Percentiles rank a stretch among this genome's conserved stretches.
Evolutionary conservation across 1,284 basidiomycete genomes (phyloP).

Genomic region (Sparassis latifolia): DNA sequence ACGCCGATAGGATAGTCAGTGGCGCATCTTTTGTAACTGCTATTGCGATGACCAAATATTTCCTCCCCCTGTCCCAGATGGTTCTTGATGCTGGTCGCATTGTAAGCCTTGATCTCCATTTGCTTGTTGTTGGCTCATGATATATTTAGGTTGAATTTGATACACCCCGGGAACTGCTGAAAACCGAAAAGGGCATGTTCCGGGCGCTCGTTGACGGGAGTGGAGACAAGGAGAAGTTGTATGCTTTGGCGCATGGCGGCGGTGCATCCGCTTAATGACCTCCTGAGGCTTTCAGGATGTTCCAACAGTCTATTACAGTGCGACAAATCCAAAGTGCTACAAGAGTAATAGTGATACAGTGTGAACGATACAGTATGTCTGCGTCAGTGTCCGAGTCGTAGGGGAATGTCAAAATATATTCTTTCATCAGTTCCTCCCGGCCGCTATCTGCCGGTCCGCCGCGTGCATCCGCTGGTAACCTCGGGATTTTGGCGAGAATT

Average conservation of each 20-base stretch:
- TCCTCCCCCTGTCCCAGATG: conserved; percentile 15
- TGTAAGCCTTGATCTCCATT: conserved; percentile 4
- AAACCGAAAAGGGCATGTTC: conserved; percentile 24
- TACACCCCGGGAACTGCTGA: conserved; percentile 24
- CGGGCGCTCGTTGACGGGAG: conserved; percentile 29
- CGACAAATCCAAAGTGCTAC: background rate
- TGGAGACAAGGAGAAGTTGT: conserved; percentile 25
- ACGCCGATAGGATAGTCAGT: conserved; percentile 24
- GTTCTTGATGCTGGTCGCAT: conserved; percentile 26
- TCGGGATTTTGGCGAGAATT: conserved; percentile 30
- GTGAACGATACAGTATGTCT: background rate
- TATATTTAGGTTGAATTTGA: conserved; percentile 25
- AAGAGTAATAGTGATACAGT: background rate
- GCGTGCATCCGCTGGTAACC: conserved; percentile 34
- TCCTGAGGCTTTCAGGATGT: too few species aligned
- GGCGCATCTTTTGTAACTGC: background rate
- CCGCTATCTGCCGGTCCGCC: conserved; percentile 37
- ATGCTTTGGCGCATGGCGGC: conserved; percentile 15
- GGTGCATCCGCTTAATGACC: background rate
- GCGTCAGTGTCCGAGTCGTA: conserved; percentile 17
- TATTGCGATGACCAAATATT: background rate
- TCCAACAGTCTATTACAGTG: too few species aligned
- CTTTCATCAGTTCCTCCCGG: conserved; percentile 54
- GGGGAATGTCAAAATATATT: conserved; percentile 55
- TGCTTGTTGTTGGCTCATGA: background rate